phyloP scores from a whole-genome alignment of 805 yeast genomes.

The Candida chauliodis region DNA sequence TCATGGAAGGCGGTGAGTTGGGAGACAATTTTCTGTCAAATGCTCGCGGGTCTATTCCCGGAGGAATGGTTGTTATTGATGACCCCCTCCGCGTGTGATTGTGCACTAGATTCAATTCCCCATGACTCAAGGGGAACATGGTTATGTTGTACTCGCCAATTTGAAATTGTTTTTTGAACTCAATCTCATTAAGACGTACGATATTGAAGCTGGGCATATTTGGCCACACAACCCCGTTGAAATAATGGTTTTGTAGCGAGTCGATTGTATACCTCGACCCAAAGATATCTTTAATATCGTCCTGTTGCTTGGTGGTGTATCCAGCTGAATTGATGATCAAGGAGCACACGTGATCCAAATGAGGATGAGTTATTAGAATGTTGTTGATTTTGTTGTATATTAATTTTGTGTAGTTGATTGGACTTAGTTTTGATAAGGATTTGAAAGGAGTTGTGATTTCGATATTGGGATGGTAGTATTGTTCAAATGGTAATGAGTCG shows the following conservation, averaged over 20 bases:
- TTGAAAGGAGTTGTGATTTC: slow-evolving; percentile 23
- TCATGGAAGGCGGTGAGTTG: neutral
- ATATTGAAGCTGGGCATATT: slow-evolving; percentile 41
- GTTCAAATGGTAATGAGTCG: slow-evolving; percentile 22
- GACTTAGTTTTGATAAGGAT: neutral
- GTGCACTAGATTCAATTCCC: slow-evolving; percentile 14
- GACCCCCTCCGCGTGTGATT: neutral
- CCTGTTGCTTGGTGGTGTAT: slow-evolving; percentile 17
- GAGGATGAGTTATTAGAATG: slow-evolving; percentile 74
- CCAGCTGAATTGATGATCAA: slow-evolving; percentile 70
- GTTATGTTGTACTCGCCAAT: slow-evolving; percentile 21
- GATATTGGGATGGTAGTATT: slow-evolving; percentile 21
- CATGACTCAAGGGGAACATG: slow-evolving; percentile 34
- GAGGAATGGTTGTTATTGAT: slow-evolving; percentile 4
- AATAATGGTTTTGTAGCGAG: slow-evolving; percentile 52
- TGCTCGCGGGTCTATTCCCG: neutral
- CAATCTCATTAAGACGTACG: slow-evolving; percentile 17
- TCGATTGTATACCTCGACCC: slow-evolving; percentile 54
- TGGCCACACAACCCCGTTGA: slow-evolving; percentile 84
- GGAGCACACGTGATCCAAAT: slow-evolving; percentile 74
- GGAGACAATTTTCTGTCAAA: neutral
- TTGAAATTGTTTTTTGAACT: slow-evolving; percentile 11
- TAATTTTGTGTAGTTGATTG: slow-evolving; percentile 17
- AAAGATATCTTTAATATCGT: slow-evolving; percentile 40
- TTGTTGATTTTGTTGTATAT: slow-evolving; percentile 27